These are phyloP conservation scores for Nicotiana obtusifolia DNA, from an alignment of 257 asterid species.

Conservation along the genomic window DNA sequence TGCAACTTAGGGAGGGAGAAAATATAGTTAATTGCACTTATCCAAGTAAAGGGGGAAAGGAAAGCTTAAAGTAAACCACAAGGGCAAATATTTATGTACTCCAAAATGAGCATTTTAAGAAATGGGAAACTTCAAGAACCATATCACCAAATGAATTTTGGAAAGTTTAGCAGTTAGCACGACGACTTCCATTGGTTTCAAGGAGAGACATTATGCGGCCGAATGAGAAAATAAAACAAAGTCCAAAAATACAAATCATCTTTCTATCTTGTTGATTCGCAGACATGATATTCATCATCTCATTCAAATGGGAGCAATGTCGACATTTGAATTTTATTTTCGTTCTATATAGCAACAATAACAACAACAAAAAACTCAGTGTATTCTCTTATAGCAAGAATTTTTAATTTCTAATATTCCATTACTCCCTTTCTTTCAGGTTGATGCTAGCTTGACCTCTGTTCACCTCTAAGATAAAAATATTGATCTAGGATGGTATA, in stretches of 20 bases:
- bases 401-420: not conserved
- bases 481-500: not conserved
- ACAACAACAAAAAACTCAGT: too few species aligned
- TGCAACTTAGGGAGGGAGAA: slow-evolving; percentile 7
- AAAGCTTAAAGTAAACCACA: not conserved
- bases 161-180: not conserved
- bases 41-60: not conserved
- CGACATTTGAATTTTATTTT: not conserved
- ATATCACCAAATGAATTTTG: not conserved
- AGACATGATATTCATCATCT: not conserved
- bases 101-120: not conserved
- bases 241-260: not conserved
- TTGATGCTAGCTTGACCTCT: not conserved
- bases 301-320: not conserved
- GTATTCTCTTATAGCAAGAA: not conserved
- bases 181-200: not conserved
- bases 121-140: not conserved
- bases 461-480: not conserved
- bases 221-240: slow-evolving; percentile 1
- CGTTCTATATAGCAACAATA: not conserved
- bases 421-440: not conserved
- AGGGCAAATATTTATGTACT: not conserved
- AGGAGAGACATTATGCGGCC: not conserved
- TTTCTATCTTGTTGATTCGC: not conserved
- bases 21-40: not conserved